Base-by-base conservation (phyloP, 139 green algal genomes). In the Ostreobium quekettii region DNA sequence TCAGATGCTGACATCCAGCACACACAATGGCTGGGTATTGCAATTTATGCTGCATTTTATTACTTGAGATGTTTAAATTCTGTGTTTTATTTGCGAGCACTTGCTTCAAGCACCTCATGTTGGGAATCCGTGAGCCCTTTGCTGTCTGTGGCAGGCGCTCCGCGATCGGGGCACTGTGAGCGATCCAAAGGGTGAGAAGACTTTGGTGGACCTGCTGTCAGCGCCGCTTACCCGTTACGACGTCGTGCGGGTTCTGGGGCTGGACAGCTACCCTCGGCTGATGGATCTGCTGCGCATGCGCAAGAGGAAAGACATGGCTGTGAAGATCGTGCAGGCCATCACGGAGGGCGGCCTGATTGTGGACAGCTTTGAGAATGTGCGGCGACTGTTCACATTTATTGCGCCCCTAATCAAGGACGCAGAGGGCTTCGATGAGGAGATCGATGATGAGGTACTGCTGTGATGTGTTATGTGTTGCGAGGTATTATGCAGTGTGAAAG, bases 151-250 rank as follows among this genome's bases (percentile, higher is more conserved):
- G n/a, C 26, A 65, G 58, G 58, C 58, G 26, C 47, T 65, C 33
- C 11, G 15, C 24, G 47, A 65, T 26, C 65, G 71, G 36, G 72
- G 53, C 47, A 64, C 79, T 60, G 66, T 64, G 4, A 72, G 79
- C 49, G 87, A 93, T 36, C 47, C 47, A 11, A 74, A 72, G 33
- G 86, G 84, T 0, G 91, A 93, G 72, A 84, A 81, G 70, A 76
- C 89, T 76, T 74, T 97, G 56, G 76, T 93, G 65, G 71, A 74
- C 28, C 75, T 98, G 71, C 86, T 98, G 28, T 79, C 71, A 4
- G 76, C 83, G 22, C 91, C 93, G 29, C 37, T 68, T 22, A 56
- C 3, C 53, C 35, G 67, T 48, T 95, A 93, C 64, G 80, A 92
- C 47, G 72, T 91, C 22, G 78, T 88, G 3, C 86, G 76, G 36